Conservation (phyloP, 306 rosid species). For the Cicer chorassanicum region DNA sequence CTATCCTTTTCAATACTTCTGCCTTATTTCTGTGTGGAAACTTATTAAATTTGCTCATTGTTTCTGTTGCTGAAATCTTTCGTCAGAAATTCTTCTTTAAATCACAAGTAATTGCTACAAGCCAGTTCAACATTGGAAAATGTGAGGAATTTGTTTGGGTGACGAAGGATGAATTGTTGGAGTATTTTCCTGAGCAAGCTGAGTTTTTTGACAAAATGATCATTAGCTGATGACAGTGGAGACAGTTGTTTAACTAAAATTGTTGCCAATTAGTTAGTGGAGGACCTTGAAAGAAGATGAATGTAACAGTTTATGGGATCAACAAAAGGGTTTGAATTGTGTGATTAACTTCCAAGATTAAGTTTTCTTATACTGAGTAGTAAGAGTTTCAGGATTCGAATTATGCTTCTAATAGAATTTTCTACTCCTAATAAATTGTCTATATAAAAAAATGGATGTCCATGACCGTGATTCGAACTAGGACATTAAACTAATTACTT, state of each 20-base stretch:
- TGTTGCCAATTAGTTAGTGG: not conserved
- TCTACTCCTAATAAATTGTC: no score
- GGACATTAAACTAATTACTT: no score
- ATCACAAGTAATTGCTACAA: constrained; percentile 84
- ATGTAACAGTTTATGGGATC: constrained; percentile 3
- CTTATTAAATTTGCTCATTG: constrained; percentile 31
- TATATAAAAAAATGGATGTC: no score
- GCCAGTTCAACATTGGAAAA: constrained; percentile 59
- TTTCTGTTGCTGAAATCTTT: constrained; percentile 35
- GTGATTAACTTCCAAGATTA: no score
- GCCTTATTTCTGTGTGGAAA: constrained; percentile 22
- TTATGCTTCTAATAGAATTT: no score
- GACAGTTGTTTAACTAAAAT: constrained; percentile 20
- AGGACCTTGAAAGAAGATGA: constrained; percentile 13
- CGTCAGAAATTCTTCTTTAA: constrained; percentile 84
- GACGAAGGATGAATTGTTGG: constrained; percentile 85
- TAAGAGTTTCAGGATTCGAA: no score
- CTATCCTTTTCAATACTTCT: constrained; percentile 20
- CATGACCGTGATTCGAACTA: no score
- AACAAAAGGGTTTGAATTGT: not conserved
- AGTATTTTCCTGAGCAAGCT: constrained; percentile 79
- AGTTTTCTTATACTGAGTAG: no score
- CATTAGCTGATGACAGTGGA: constrained; percentile 62
- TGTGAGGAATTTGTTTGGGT: constrained; percentile 90
- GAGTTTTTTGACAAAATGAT: constrained; percentile 83